Evolutionary conservation across 768 basidiomycete genomes (phyloP).

Genomic region (Boletus vinaceobasis): DNA sequence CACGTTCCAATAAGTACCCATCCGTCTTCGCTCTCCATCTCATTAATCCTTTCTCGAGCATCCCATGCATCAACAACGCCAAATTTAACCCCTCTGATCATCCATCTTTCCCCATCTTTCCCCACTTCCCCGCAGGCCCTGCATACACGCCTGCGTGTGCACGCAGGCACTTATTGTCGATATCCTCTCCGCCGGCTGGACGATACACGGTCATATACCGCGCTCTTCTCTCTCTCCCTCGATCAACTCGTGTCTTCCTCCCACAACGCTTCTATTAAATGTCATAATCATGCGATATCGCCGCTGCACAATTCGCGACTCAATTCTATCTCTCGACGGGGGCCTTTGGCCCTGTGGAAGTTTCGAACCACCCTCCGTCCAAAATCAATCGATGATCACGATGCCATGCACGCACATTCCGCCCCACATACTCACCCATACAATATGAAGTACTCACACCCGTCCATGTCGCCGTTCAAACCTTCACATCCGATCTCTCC

Average conservation of each 20-base stretch:
- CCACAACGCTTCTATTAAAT: slow-evolving; percentile 17
- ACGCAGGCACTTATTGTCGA: not conserved
- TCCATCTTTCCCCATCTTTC: slow-evolving; percentile 18
- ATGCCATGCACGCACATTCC: not conserved
- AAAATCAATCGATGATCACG: slow-evolving; percentile 1
- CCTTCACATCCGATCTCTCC: not conserved
- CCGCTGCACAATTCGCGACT: slow-evolving; percentile 8
- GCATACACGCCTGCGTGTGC: not conserved
- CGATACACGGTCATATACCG: slow-evolving; percentile 6
- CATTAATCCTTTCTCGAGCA: slow-evolving; percentile 4
- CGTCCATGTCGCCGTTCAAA: not conserved
- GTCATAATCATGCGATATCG: slow-evolving; percentile 21
- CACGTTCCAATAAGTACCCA: not conserved
- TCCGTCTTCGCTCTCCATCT: not conserved
- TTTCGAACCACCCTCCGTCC: not conserved
- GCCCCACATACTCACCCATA: not conserved
- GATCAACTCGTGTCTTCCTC: slow-evolving; percentile 21
- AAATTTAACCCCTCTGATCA: slow-evolving; percentile 8
- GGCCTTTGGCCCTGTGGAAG: slow-evolving; percentile 9
- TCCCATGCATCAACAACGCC: not conserved
- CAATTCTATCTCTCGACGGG: slow-evolving; percentile 8
- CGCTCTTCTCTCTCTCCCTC: slow-evolving; percentile 8
- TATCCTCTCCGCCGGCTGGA: slow-evolving; percentile 5
- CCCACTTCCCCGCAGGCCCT: slow-evolving; percentile 23
- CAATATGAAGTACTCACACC: not conserved